Evolutionary conservation across 805 yeast species (phyloP), one percentile per base, ranked within the genome.

Genomic region (Candida takata): DNA sequence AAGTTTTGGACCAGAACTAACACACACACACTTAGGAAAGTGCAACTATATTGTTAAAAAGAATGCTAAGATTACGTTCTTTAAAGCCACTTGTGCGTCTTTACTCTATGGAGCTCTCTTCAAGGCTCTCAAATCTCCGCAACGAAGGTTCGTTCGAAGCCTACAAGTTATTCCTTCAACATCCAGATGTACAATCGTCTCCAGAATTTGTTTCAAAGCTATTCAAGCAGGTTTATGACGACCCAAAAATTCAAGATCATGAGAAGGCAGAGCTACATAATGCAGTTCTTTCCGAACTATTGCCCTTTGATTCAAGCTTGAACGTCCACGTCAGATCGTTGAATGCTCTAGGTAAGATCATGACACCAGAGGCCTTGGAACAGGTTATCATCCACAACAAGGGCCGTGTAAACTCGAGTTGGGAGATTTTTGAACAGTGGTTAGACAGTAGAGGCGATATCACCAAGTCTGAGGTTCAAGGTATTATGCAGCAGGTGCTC

Each of bases 381-480:
- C 53, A 60, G 36, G 54, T 72, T 18, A 57, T 72, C 6, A 49
- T 51, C 23, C 41, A 58, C 27, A 75, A 75, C 42, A 77, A 79
- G 3, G 79, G 79, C 10, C 57, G 81, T 37, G 78, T 68, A 2
- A 56, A 57, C 33, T 54, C 62, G n/a, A 64, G 76, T 13, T 64
- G 70, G 66, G 77, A 73, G 34, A 45, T 74, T 9, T 65, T 65
- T 35, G 43, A 54, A 9, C 59, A 60, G 31, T 61, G 54, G 35
- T 33, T 34, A 12, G 4, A 11, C 5, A 27, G 26, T 10, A 31
- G 31, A 8, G 11, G 12, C 5, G 17, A 20, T 4, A n/a, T 34
- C 11, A 15, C 55, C 3, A 29, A 21, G 28, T 37, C 46, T 3
- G 21, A 27, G 9, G 33, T 34, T 3, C 47, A 61, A 29, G 53